phyloP scores from a whole-genome alignment of 352 stramenopile species.

The Pythium vanterpoolii region DNA sequence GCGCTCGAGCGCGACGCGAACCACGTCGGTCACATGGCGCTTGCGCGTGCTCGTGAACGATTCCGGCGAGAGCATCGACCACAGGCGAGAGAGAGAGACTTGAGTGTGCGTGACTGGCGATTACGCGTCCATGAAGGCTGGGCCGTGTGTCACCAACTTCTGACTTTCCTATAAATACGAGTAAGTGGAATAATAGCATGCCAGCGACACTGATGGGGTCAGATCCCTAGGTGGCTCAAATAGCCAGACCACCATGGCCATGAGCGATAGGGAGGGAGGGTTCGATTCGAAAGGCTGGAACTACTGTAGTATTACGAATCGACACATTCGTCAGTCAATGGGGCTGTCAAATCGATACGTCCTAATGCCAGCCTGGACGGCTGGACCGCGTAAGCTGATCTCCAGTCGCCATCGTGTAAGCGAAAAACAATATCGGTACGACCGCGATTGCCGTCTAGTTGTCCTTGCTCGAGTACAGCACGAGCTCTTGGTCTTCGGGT shows the following conservation, averaged over 20 bases:
- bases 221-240: not conserved
- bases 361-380: not conserved
- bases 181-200: not conserved
- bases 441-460: constrained; percentile 21
- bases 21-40: constrained; percentile 49
- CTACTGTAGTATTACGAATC: not conserved
- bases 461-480: constrained; percentile 49
- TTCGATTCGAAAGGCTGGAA: not conserved
- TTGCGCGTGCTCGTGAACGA: constrained; percentile 40
- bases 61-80: constrained; percentile 52
- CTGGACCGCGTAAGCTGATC: not conserved
- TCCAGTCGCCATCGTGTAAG: not conserved
- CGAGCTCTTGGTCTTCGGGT: constrained; percentile 69
- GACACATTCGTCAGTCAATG: not conserved
- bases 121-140: not conserved
- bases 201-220: not conserved
- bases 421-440: not conserved
- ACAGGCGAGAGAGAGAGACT: not conserved
- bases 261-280: not conserved
- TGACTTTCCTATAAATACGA: constrained; percentile 8
- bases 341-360: not conserved
- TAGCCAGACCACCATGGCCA: not conserved
- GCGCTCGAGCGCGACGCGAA: constrained; percentile 60
- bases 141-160: not conserved
- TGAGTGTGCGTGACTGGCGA: not conserved